Evolutionary conservation across 257 asterid genomes (phyloP), one percentile per base, ranked within the genome.

Genomic region (Salvia rosmarinus): DNA sequence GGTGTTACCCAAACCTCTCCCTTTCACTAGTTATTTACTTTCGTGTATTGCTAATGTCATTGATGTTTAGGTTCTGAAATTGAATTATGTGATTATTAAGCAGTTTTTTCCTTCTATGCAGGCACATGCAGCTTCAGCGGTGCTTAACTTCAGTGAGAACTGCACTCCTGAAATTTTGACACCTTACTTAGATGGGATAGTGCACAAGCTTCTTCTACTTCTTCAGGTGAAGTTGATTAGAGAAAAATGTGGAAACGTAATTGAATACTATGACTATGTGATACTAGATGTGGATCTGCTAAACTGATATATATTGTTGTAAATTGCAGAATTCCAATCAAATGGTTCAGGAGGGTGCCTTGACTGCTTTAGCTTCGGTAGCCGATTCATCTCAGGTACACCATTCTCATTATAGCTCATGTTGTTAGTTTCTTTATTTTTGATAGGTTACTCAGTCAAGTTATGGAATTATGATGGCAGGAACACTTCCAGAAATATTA

Each of bases 341-440:
- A 92, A 92, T 92, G 98, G 98, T 92, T 72, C 98, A 92, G 78
- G 98, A 92, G 82, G 98, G 98, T 74, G 96, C 98, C 77, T 83
- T 92, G 65, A 92, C 96, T 44, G 98, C 96, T 57, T 84, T 92
- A 75, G 98, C 98, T 68, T 89, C 98, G 12, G 98, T 92, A 12
- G 98, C 98, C n/a, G 98, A 92, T 85, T 89, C 98, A 49, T 88
- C 98, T 70, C 98, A 89, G 96, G 98, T 89, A 66, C 75, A 20
- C 43, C 23, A 44, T 20, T 44, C 62, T 68, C 39, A 63, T 34
- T 30, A 74, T 56, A n/a, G 42, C 17, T 1, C 10, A 13, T 47
- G 61, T 78, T 59, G 59, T 49, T 56, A 28, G 47, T 12, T 65
- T 64, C 17, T 43, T 75, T 35, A 62, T 40, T 55, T 54, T 37